phyloP scores from a whole-genome alignment of 345 rosid species.

The Aquilaria yunnanensis region DNA sequence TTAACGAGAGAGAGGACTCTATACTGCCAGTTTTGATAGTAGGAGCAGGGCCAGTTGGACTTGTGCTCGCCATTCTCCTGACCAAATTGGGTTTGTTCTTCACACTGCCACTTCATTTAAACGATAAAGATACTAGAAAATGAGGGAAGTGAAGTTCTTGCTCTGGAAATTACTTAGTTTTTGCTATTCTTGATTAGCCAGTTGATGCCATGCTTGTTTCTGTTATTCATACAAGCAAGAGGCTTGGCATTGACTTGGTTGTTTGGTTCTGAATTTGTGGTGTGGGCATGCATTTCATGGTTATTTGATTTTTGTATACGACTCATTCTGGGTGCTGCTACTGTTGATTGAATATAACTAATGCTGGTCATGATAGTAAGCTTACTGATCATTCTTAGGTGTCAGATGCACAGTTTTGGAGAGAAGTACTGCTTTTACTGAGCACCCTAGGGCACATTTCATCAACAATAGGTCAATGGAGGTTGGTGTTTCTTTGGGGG shows the following conservation, averaged over 20 bases:
- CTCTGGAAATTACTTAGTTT: neutral
- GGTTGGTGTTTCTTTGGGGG: conserved; percentile 33
- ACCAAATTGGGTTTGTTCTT: conserved; percentile 58
- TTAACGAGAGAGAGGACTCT: conserved; percentile 20
- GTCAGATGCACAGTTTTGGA: conserved; percentile 71
- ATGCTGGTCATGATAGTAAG: neutral
- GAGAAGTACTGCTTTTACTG: conserved; percentile 58
- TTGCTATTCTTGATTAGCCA: neutral
- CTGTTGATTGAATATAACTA: too few species aligned
- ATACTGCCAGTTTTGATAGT: conserved; percentile 80
- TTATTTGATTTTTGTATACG: too few species aligned
- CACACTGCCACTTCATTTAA: neutral
- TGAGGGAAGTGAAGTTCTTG: neutral
- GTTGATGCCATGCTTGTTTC: too few species aligned
- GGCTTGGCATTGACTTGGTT: too few species aligned
- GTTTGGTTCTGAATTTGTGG: too few species aligned
- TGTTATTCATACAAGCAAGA: too few species aligned
- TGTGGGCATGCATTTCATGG: too few species aligned
- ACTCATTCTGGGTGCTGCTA: too few species aligned
- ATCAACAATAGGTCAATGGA: conserved; percentile 97
- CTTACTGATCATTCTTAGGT: conserved; percentile 35
- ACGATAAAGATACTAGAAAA: neutral
- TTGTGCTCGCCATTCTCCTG: conserved; percentile 77
- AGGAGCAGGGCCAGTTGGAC: conserved; percentile 97
- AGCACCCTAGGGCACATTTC: conserved; percentile 94